Conservation (phyloP, 1,139 yeast genomes). For the Wickerhamiella pararugosa region DNA sequence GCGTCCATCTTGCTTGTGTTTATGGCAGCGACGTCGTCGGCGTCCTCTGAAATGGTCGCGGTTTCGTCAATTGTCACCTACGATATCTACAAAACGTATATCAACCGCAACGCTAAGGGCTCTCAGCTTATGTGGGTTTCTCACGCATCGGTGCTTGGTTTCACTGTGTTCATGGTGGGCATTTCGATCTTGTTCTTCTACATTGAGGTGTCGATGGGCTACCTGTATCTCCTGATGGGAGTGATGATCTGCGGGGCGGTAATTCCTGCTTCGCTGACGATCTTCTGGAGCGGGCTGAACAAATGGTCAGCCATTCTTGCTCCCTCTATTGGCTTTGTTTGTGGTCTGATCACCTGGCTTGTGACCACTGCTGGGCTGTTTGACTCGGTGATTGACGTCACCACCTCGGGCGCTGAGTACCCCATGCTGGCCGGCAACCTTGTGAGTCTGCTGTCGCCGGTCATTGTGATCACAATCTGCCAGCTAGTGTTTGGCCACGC, state of each 20-base stretch:
- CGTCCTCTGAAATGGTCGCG: constrained; percentile 68
- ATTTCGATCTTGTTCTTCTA: constrained; percentile 70
- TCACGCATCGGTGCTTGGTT: constrained; percentile 47
- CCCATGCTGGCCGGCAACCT: constrained; percentile 81
- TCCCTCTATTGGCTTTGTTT: constrained; percentile 33
- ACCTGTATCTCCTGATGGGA: constrained; percentile 76
- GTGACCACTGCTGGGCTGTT: constrained; percentile 28
- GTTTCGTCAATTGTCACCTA: constrained; percentile 74
- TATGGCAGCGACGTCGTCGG: constrained; percentile 55
- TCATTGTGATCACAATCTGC: constrained; percentile 48
- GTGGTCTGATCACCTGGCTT: constrained; percentile 37
- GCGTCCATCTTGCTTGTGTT: constrained; percentile 63
- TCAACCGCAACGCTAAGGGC: constrained; percentile 66
- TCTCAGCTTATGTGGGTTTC: constrained; percentile 52
- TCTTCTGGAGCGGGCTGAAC: constrained; percentile 57
- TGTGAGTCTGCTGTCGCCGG: constrained; percentile 66
- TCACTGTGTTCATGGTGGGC: constrained; percentile 62
- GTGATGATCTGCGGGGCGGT: constrained; percentile 78
- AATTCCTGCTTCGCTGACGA: constrained; percentile 54
- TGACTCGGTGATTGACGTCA: constrained; percentile 33
- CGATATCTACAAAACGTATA: constrained; percentile 66
- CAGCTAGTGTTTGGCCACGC: constrained; percentile 52
- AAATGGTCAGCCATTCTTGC: constrained; percentile 30
- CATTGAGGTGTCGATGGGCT: constrained; percentile 77
- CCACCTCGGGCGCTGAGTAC: constrained; percentile 56